Base-by-base conservation (phyloP, 176 grass and related monocot genomes). In the Paspalum vaginatum region DNA sequence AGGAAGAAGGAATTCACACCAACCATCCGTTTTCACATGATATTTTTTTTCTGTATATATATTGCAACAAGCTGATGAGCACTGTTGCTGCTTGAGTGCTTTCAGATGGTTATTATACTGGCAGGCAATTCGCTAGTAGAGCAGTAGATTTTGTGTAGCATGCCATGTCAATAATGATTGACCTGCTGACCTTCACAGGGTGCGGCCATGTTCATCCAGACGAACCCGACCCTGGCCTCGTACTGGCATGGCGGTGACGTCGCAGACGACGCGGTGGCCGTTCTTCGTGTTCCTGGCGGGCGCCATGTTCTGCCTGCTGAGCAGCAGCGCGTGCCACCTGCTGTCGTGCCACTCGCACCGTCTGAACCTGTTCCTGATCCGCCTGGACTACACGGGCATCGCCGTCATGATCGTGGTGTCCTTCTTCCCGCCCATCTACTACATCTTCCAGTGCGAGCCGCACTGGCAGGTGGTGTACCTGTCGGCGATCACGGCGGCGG, bases 351-450 rank as follows among this genome's bases (percentile, higher is more conserved):
- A 98, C 80, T 91, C 95, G 12, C 89, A 88, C 79, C 65, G 73
- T 2, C 91, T 98, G n/a, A 94, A 90, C 83, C 78, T 92, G 72
- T 89, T 98, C 63, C 89, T 98, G 42, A 87, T 91, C 68, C 95
- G 92, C 3, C 89, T 98, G 10, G 95, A 98, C 87, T 94, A 94
- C 81, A 80, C 86, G 0, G 95, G 95, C 46, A 94, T 98, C 77
- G 91, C 95, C 38, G 87, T 92, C 63, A 92, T 94, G 89, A 97
- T 97, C 75, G 89, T 94, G 9, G 83, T 87, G 20, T 97, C 95
- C 70, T 98, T 94, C 87, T 98, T 94, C 87, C 95, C 91, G 18
- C 95, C 95, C 22, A 92, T 94, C 78, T 97, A 97, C 89, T 97
- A 97, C 88, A 90, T 92, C 85, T 97, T 97, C 89, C 89, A 90